These are phyloP conservation scores for Pythium volutum DNA, from an alignment of 352 stramenopile species.

Conservation along the genomic window DNA sequence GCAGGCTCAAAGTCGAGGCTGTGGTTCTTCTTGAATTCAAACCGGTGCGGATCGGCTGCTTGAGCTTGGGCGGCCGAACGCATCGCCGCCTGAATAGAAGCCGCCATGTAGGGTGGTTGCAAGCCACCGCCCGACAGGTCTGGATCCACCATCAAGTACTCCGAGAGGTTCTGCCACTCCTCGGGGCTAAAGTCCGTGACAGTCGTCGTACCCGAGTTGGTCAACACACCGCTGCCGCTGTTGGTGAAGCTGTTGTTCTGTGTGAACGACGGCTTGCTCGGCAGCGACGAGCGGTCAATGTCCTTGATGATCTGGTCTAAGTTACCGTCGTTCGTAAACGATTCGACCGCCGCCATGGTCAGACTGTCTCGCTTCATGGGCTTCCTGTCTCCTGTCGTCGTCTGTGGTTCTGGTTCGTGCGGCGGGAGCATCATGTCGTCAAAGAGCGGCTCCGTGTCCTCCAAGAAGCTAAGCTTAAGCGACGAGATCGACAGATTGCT, in stretches of 20 bases:
- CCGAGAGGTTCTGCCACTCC: constrained; percentile 70
- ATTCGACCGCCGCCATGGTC: constrained; percentile 66
- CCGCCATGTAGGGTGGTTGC: constrained; percentile 1
- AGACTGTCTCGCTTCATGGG: constrained; percentile 60
- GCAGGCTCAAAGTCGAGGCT: constrained; percentile 71
- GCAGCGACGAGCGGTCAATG: constrained; percentile 58
- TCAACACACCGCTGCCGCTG: constrained; percentile 30
- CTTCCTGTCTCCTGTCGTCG: constrained; percentile 4
- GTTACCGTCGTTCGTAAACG: constrained; percentile 72
- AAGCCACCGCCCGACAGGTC: constrained; percentile 17
- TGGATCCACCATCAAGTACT: constrained; percentile 69
- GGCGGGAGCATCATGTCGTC: constrained; percentile 49
- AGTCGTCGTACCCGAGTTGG: constrained; percentile 37
- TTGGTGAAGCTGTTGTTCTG: constrained; percentile 28
- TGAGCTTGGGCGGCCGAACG: not conserved
- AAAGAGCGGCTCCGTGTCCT: constrained; percentile 68
- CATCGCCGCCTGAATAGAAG: constrained; percentile 10
- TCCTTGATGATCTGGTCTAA: constrained; percentile 77
- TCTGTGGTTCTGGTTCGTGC: not conserved
- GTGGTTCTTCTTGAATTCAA: constrained; percentile 65
- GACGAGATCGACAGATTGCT: constrained; percentile 72
- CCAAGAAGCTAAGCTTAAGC: constrained; percentile 69
- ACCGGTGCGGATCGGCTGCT: constrained; percentile 17
- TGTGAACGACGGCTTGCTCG: constrained; percentile 39
- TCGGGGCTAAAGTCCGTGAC: constrained; percentile 63